Conservation (phyloP, 73 alveolate species). For the Uronychia binucleata region DNA sequence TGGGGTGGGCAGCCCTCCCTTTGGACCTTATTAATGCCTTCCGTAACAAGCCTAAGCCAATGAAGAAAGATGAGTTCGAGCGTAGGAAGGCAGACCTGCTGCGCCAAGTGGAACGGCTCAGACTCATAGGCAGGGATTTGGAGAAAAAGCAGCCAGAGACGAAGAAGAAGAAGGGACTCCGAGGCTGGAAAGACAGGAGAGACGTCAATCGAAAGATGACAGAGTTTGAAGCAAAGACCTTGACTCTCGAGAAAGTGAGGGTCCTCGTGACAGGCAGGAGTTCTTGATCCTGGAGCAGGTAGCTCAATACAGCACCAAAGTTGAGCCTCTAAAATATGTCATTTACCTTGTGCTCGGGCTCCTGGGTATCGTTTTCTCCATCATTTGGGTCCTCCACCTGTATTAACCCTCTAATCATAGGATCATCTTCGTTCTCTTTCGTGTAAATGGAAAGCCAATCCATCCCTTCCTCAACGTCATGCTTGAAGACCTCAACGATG, state of each 20-base stretch:
- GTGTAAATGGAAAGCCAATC: conserved; percentile 60
- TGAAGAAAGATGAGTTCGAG: conserved; percentile 63
- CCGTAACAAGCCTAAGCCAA: conserved; percentile 71
- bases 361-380: conserved; percentile 34
- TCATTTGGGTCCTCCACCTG: conserved; percentile 77
- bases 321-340: conserved; percentile 67
- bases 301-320: conserved; percentile 31
- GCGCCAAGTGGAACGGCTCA: conserved; percentile 60
- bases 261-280: conserved; percentile 11
- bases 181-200: conserved; percentile 51
- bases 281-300: conserved; percentile 24
- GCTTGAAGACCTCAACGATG: conserved; percentile 69
- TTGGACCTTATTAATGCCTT: conserved; percentile 73
- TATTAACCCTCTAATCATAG: conserved; percentile 9
- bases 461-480: conserved; percentile 75
- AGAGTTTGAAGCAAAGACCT: conserved; percentile 50
- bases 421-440: conserved; percentile 27
- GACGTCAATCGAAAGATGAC: conserved; percentile 12
- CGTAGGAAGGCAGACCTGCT: conserved; percentile 52
- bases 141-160: conserved; percentile 31
- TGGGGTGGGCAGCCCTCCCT: conserved; percentile 85
- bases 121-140: conserved; percentile 40
- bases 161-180: conserved; percentile 32
- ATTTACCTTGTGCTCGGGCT: conserved; percentile 65
- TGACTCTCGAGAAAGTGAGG: conserved; percentile 23